Percentiles rank a stretch among this genome's conserved stretches.
Conservation (phyloP, 257 asterid genomes). For the Primulina eburnea region DNA sequence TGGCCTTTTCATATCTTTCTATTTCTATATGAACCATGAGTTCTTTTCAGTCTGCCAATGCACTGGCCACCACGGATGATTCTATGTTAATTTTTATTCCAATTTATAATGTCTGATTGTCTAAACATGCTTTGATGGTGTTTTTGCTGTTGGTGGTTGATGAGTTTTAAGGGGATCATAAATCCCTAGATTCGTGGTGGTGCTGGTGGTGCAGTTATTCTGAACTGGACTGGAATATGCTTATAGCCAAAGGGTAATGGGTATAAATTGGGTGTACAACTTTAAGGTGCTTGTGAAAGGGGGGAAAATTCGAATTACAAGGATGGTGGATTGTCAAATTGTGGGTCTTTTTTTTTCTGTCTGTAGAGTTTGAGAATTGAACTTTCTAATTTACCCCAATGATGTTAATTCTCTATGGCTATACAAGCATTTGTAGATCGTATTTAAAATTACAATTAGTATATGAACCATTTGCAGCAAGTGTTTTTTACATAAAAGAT, state of each 20-base stretch:
- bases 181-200: neutral
- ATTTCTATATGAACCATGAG: neutral
- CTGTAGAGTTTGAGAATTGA: neutral
- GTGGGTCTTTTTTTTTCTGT: neutral
- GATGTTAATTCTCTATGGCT: neutral
- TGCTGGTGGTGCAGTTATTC: neutral
- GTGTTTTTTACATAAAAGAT: neutral
- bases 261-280: neutral
- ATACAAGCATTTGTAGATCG: neutral
- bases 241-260: conserved; percentile 4
- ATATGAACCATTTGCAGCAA: neutral
- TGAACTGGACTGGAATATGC: conserved; percentile 12
- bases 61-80: neutral
- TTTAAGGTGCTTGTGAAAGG: neutral
- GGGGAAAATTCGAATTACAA: neutral
- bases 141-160: neutral
- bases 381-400: neutral
- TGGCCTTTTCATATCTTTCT: neutral
- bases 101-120: neutral
- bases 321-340: neutral
- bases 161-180: neutral
- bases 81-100: neutral
- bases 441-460: too few relatives aligned
- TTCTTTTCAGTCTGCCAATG: neutral
- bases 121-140: neutral